These are phyloP conservation scores for Didymella segeticola DNA, from an alignment of 2,329 filamentous ascomycete genomes.

Conservation along the genomic window DNA sequence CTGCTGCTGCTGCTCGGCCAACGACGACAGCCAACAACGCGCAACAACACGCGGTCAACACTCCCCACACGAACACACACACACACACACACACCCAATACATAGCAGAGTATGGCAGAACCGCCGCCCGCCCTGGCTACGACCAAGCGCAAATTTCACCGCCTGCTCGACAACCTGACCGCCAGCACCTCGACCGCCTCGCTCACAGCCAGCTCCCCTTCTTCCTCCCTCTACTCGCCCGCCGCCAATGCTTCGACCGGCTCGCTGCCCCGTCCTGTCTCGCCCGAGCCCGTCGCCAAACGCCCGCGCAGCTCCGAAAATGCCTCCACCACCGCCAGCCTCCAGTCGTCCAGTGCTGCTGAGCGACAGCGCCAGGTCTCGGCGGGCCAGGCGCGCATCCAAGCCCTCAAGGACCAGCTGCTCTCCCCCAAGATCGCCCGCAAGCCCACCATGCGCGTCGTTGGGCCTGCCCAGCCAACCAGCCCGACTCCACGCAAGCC, in stretches of 20 bases:
- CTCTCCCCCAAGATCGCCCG: constrained; percentile 26
- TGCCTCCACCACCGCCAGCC: constrained; percentile 21
- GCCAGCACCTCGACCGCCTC: constrained; percentile 57
- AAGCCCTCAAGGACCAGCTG: constrained; percentile 42
- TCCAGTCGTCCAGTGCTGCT: too few relatives aligned
- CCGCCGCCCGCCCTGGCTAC: constrained; percentile 66
- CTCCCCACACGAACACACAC: background rate
- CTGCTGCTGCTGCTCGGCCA: background rate
- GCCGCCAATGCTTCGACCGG: constrained; percentile 37
- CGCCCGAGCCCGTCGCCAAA: constrained; percentile 43
- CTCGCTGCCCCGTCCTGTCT: constrained; percentile 32
- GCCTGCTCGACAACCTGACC: constrained; percentile 65
- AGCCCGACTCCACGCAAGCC: constrained; percentile 41
- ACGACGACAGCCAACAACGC: too few relatives aligned
- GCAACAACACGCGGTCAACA: background rate
- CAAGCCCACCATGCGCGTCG: constrained; percentile 35
- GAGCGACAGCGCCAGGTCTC: constrained; percentile 38
- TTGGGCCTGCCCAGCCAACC: constrained; percentile 34
- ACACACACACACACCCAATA: background rate
- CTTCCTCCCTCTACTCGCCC: constrained; percentile 46
- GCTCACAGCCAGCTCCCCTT: too few relatives aligned
- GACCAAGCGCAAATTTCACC: constrained; percentile 85
- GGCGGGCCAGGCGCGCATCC: constrained; percentile 39
- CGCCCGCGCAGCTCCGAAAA: constrained; percentile 44
- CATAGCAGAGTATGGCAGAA: constrained; percentile 26